Conservation (phyloP, 148 eudicot species). For the Amaranthus hypochondriacus region DNA sequence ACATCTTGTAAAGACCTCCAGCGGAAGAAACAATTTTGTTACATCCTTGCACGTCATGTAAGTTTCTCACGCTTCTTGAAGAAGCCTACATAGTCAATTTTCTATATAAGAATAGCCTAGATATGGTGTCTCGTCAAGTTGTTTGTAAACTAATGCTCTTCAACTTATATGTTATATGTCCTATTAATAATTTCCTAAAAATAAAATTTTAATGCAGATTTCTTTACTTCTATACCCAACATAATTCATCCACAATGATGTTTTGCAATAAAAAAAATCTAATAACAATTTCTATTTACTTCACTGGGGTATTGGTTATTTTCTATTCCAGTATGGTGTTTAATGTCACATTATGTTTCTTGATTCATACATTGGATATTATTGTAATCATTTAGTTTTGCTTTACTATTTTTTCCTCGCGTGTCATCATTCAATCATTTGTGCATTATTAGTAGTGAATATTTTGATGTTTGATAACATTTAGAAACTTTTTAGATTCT, state of each 20-base stretch:
- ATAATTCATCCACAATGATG: not conserved
- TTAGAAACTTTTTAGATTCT: not conserved
- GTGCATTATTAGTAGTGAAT: not conserved
- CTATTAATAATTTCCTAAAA: not conserved
- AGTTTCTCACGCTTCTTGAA: slow-evolving; percentile 29
- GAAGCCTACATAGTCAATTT: not conserved
- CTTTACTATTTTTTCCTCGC: not conserved
- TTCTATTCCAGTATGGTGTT: not conserved
- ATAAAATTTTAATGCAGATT: not conserved
- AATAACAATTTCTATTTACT: not conserved
- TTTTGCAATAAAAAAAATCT: not conserved
- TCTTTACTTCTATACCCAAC: not conserved
- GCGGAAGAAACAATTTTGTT: slow-evolving; percentile 76
- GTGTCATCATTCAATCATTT: not conserved
- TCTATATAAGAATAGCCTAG: not conserved
- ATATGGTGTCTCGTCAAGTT: not conserved
- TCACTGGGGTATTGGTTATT: not conserved
- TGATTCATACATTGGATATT: not conserved
- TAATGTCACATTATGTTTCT: not conserved
- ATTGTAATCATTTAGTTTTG: not conserved
- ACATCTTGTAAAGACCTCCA: slow-evolving; percentile 57
- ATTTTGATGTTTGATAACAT: not conserved
- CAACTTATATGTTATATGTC: not conserved
- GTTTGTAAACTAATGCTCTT: not conserved
- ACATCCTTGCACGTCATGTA: slow-evolving; percentile 91